Evolutionary conservation across 1,284 basidiomycete genomes (phyloP).

Genomic region (Papiliotrema fonsecae): DNA sequence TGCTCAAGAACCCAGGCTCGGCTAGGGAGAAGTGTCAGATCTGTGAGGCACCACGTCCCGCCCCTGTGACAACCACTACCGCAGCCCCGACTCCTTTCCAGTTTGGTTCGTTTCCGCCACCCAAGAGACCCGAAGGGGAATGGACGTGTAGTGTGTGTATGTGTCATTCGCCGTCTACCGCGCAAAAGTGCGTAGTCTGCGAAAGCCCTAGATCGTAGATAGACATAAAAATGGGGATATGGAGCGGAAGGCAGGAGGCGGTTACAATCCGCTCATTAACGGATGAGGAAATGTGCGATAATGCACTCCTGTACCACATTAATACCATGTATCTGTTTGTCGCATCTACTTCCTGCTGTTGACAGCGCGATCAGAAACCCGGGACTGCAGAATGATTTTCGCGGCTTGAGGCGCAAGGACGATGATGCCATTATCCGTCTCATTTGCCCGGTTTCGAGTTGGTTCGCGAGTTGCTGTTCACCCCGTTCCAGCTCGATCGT

Average conservation of each 20-base stretch:
- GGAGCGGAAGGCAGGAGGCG: background rate
- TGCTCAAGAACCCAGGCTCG: constrained; percentile 49
- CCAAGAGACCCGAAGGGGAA: constrained; percentile 15
- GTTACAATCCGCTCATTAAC: background rate
- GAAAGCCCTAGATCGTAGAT: constrained; percentile 43
- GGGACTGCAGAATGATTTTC: no score
- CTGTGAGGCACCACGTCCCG: constrained; percentile 50
- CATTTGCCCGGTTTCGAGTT: no score
- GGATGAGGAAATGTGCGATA: no score
- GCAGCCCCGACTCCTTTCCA: constrained; percentile 1
- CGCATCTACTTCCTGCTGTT: no score
- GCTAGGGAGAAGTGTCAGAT: constrained; percentile 52
- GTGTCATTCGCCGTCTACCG: constrained; percentile 51
- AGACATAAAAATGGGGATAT: no score
- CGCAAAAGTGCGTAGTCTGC: constrained; percentile 55
- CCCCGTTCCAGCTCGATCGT: no score
- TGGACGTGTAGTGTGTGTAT: constrained; percentile 55
- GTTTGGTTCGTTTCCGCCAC: background rate
- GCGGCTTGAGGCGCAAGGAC: no score
- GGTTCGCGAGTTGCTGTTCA: no score
- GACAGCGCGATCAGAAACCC: no score
- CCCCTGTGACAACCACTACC: background rate
- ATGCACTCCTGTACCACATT: no score
- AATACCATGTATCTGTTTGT: no score
- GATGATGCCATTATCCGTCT: no score